Conservation (phyloP, 2,329 filamentous ascomycete species). For the Nectriaceae sp. region DNA sequence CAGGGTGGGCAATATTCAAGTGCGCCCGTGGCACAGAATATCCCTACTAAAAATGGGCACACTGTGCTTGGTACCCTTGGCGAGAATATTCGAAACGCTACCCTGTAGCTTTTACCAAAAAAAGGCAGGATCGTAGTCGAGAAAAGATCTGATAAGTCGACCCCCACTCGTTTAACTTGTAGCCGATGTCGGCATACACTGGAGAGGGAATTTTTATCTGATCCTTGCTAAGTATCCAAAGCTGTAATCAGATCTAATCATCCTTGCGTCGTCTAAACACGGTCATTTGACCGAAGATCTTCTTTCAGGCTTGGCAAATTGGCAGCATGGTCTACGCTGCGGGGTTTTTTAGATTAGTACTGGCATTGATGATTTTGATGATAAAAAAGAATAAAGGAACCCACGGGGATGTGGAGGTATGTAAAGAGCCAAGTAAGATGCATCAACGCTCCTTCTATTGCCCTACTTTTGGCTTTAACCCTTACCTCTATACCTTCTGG, state of each 20-base stretch:
- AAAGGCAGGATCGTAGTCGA: background rate
- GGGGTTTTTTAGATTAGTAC: background rate
- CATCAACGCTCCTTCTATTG: background rate
- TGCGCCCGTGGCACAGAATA: too few relatives aligned
- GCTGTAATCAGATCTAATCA: constrained; percentile 1
- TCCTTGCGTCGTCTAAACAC: background rate
- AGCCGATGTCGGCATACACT: background rate
- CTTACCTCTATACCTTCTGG: background rate
- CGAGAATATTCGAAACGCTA: too few relatives aligned
- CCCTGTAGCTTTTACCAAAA: too few relatives aligned
- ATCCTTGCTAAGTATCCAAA: background rate
- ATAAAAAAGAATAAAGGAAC: too few relatives aligned
- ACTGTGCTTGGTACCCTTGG: too few relatives aligned
- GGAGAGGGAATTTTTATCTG: background rate
- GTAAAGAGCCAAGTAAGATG: background rate
- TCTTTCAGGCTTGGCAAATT: too few relatives aligned
- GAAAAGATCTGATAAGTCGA: constrained; percentile 7
- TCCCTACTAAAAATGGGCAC: too few relatives aligned
- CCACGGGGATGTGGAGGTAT: background rate
- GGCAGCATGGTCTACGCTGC: too few relatives aligned
- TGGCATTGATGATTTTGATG: too few relatives aligned
- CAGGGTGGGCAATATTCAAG: too few relatives aligned
- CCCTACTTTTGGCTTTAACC: background rate
- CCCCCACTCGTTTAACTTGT: background rate
- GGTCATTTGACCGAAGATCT: background rate